Evolutionary conservation across 768 basidiomycete genomes (phyloP).

Genomic region (Termitomyces sp.): DNA sequence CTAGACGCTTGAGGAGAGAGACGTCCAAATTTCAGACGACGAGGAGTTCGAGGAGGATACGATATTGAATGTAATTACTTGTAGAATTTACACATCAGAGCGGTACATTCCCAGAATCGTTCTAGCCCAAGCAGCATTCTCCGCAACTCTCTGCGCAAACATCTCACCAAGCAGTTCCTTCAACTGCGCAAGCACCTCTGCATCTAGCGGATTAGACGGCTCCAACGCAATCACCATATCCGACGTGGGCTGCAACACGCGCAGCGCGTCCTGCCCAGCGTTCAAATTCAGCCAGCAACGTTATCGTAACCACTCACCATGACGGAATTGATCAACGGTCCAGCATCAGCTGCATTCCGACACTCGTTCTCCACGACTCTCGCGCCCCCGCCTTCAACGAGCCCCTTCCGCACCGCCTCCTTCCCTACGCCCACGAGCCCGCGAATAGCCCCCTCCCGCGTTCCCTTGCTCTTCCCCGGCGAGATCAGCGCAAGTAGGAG

Average conservation of each 20-base stretch:
- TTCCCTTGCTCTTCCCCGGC: constrained; percentile 67
- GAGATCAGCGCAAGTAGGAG: constrained; percentile 80
- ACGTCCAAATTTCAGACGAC: constrained; percentile 40
- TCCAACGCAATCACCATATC: constrained; percentile 58
- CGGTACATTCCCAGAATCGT: constrained; percentile 40
- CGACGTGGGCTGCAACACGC: constrained; percentile 51
- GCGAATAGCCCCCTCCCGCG: constrained; percentile 85
- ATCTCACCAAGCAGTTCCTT: constrained; percentile 53
- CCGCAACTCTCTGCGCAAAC: constrained; percentile 50
- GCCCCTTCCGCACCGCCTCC: constrained; percentile 77
- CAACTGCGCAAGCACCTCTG: constrained; percentile 37
- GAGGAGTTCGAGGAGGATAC: constrained; percentile 27
- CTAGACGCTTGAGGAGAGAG: constrained; percentile 31
- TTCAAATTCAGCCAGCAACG: neutral
- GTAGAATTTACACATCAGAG: too few species aligned
- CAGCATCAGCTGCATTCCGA: constrained; percentile 30
- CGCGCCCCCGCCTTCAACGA: constrained; percentile 77
- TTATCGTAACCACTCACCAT: constrained; percentile 39
- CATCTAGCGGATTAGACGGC: constrained; percentile 40
- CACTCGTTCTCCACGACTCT: constrained; percentile 69
- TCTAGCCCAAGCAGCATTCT: constrained; percentile 61
- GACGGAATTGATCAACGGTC: constrained; percentile 49
- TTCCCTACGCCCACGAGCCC: constrained; percentile 82
- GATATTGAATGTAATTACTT: constrained; percentile 20
- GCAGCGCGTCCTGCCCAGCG: constrained; percentile 49